Conservation (phyloP, 108 stramenopile species). For the Skeletonema potamos region DNA sequence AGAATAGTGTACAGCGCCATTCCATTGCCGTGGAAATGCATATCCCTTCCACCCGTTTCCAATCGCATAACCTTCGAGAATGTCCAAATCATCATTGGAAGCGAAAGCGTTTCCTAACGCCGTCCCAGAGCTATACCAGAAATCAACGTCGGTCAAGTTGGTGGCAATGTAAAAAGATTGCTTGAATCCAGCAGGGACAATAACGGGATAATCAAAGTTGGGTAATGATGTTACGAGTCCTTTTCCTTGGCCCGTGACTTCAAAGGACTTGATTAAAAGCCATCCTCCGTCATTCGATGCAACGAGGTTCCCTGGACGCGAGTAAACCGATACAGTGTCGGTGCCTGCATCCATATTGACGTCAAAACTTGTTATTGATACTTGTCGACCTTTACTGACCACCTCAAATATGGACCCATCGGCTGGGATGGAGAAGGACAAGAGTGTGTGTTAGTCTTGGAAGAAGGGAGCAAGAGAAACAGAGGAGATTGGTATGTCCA, state of each 20-base stretch:
- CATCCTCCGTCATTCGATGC: constrained; percentile 10
- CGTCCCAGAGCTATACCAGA: constrained; percentile 10
- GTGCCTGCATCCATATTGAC: constrained; percentile 14
- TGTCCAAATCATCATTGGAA: neutral
- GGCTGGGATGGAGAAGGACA: neutral
- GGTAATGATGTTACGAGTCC: constrained; percentile 8
- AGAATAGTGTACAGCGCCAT: neutral
- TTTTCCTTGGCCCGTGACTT: constrained; percentile 14
- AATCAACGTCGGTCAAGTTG: neutral
- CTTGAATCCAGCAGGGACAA: neutral
- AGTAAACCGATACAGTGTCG: neutral
- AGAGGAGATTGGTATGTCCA: too few species aligned
- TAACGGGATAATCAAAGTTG: neutral
- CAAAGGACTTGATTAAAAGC: constrained; percentile 1
- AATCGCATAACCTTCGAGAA: constrained; percentile 12
- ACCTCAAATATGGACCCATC: constrained; percentile 14
- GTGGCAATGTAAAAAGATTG: constrained; percentile 21
- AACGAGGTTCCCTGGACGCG: constrained; percentile 10
- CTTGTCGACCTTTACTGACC: neutral
- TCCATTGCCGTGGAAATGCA: constrained; percentile 15
- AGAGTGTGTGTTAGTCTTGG: neutral
- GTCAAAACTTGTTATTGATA: constrained; percentile 7
- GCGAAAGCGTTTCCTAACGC: neutral
- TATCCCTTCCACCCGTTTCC: neutral
- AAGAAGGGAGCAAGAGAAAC: neutral